A percentile compares a stretch with the other conserved stretches of the same genome.
Evolutionary conservation across 2,329 filamentous ascomycete genomes (phyloP).

Genomic region (Metarhizium anisopliae): DNA sequence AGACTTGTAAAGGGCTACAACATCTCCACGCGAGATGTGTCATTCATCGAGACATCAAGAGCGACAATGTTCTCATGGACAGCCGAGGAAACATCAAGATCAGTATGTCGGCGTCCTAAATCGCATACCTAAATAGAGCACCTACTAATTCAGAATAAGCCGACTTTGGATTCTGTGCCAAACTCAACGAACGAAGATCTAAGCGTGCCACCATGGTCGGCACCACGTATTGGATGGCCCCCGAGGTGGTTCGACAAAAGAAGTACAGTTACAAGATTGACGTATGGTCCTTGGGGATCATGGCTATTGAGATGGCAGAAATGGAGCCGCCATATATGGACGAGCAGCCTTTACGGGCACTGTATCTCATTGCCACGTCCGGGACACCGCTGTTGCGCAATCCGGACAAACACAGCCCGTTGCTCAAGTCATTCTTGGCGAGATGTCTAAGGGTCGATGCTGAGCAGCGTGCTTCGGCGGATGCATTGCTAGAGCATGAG

Average conservation of each 20-base stretch:
- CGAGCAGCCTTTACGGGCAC: constrained; percentile 89
- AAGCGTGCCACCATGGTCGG: constrained; percentile 98
- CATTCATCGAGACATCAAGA: constrained; percentile 98
- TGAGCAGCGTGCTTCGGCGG: constrained; percentile 79
- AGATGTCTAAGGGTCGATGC: constrained; percentile 94
- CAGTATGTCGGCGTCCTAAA: constrained; percentile 49
- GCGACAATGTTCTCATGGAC: constrained; percentile 90
- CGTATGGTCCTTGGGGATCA: constrained; percentile 96
- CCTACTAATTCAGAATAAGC: constrained; percentile 38
- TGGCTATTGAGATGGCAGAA: constrained; percentile 99
- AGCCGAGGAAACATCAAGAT: constrained; percentile 93
- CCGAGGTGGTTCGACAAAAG: constrained; percentile 97
- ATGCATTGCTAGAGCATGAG: constrained; percentile 70
- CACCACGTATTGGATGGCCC: constrained; percentile 98
- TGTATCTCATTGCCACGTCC: constrained; percentile 94
- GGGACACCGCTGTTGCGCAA: constrained; percentile 93
- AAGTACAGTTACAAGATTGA: constrained; percentile 96
- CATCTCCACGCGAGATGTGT: constrained; percentile 92
- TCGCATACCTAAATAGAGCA: constrained; percentile 10
- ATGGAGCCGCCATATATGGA: constrained; percentile 94
- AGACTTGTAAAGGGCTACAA: constrained; percentile 92
- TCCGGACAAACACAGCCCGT: constrained; percentile 91
- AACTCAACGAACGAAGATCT: constrained; percentile 88
- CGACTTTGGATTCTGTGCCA: constrained; percentile 97
- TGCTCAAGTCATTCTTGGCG: constrained; percentile 89